Evolutionary conservation across 495 filamentous ascomycete genomes (phyloP).

Genomic region (Hypoxylon fragiforme): DNA sequence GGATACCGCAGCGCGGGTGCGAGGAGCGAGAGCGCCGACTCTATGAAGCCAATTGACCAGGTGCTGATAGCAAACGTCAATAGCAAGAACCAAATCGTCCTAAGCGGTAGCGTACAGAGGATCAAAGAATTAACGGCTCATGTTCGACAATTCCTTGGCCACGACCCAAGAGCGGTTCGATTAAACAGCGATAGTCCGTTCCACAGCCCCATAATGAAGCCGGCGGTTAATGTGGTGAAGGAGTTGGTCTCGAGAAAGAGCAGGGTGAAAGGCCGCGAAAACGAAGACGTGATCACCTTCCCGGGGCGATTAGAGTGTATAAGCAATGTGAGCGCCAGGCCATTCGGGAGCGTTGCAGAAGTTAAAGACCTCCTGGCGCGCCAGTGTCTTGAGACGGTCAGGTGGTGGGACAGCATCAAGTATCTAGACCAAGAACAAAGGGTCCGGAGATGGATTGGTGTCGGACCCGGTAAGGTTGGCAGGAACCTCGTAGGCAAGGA

Average conservation of each 20-base stretch:
- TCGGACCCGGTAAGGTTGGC: slow-evolving; percentile 93
- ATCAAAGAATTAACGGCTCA: slow-evolving; percentile 88
- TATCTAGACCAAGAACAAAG: slow-evolving; percentile 86
- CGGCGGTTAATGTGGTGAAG: slow-evolving; percentile 73
- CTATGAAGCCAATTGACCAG: slow-evolving; percentile 75
- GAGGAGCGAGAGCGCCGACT: slow-evolving; percentile 66
- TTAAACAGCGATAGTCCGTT: slow-evolving; percentile 91
- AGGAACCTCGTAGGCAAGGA: slow-evolving; percentile 94
- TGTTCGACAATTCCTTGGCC: slow-evolving; percentile 86
- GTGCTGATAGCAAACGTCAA: slow-evolving; percentile 95
- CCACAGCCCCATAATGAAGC: slow-evolving; percentile 90
- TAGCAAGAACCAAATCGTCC: slow-evolving; percentile 91
- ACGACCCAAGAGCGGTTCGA: slow-evolving; percentile 86
- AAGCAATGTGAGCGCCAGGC: slow-evolving; percentile 80
- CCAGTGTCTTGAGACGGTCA: slow-evolving; percentile 83
- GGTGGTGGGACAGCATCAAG: slow-evolving; percentile 90
- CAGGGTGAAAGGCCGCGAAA: slow-evolving; percentile 48
- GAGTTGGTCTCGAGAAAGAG: slow-evolving; percentile 60
- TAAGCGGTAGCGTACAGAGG: slow-evolving; percentile 82
- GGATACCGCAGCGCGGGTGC: slow-evolving; percentile 64
- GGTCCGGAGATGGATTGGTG: slow-evolving; percentile 86
- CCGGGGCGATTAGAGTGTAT: slow-evolving; percentile 76
- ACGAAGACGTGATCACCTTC: slow-evolving; percentile 63
- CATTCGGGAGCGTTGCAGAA: slow-evolving; percentile 71
- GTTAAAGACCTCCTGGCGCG: slow-evolving; percentile 75